Evolutionary conservation across 768 basidiomycete genomes (phyloP), one percentile per base, ranked within the genome.

Genomic region (Butyriboletus loyo): DNA sequence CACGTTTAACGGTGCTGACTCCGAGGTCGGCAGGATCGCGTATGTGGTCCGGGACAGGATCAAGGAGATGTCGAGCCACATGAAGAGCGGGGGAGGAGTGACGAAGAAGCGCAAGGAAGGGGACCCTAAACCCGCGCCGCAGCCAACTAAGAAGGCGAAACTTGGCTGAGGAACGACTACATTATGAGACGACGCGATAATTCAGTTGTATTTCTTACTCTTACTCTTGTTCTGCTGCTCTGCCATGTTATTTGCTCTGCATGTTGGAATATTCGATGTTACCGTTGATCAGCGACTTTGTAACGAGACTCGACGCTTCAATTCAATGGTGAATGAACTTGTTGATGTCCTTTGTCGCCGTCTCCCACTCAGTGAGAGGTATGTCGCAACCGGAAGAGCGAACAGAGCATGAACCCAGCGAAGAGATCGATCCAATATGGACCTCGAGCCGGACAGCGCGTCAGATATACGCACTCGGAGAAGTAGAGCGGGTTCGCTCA

Each of bases 1-100:
- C 67, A 81, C 78, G 48, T 98, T 97, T 78, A 98, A 98, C 59
- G 89, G 88, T 0, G 73, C 74, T 2, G 84, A 86, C 40, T 89
- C 89, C 3, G 87, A 90, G 52, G 88, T 92, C n/a, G 91, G 86
- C 15, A 64, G 72, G 38, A 72, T 87, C 35, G 80, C 89, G 8
- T 61, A 71, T n/a, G 61, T 66, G 28, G 63, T 86, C 43, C 74
- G 73, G 41, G 73, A 78, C 46, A 81, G 78, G 56, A 73, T 80
- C 59, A 79, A 72, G 58, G 83, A 85, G 46, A 65, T 87, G 57
- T 52, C 84, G 61, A 71, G 67, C 46, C 82, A 73, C 63, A 61
- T 63, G 50, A 70, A 60, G 54, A 57, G 54, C 24, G 73, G 78
- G 10, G 76, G 77, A 48, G 63, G 70, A n/a, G n/a, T n/a, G 22